Evolutionary conservation across 2,329 filamentous ascomycete species (phyloP).

Genomic region (Trichoderma cornu-damae): DNA sequence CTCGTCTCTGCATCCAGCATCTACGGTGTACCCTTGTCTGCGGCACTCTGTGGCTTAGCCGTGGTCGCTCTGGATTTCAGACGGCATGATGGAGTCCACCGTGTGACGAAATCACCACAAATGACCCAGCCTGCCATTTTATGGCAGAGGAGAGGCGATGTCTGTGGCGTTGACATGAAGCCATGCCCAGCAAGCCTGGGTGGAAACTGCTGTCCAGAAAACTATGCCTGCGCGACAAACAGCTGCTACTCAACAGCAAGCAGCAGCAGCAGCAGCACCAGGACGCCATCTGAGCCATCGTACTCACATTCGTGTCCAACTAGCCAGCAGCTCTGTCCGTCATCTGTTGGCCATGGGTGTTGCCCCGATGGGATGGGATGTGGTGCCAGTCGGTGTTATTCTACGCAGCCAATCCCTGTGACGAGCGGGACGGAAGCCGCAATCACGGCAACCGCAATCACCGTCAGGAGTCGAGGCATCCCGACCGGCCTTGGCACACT

Average conservation of each 20-base stretch:
- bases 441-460: constrained; percentile 37
- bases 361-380: constrained; percentile 49
- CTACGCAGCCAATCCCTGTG: constrained; percentile 42
- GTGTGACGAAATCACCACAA: constrained; percentile 28
- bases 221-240: constrained; percentile 44
- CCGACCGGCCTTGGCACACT: constrained; percentile 30
- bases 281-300: constrained; percentile 36
- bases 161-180: constrained; percentile 28
- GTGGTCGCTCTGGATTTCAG: constrained; percentile 27
- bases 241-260: constrained; percentile 45
- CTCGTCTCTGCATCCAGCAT: neutral
- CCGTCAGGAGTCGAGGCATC: constrained; percentile 37
- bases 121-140: constrained; percentile 21
- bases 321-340: constrained; percentile 45
- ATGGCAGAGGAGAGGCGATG: constrained; percentile 12
- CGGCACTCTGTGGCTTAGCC: neutral
- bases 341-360: constrained; percentile 49
- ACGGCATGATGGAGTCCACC: constrained; percentile 30
- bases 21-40: neutral
- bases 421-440: constrained; percentile 38
- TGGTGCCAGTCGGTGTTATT: constrained; percentile 44
- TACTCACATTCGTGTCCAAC: constrained; percentile 40
- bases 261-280: constrained; percentile 38
- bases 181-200: constrained; percentile 37
- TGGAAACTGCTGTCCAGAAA: constrained; percentile 45